Evolutionary conservation across 768 basidiomycete genomes (phyloP).

Genomic region (Boletus tylopilopsis): DNA sequence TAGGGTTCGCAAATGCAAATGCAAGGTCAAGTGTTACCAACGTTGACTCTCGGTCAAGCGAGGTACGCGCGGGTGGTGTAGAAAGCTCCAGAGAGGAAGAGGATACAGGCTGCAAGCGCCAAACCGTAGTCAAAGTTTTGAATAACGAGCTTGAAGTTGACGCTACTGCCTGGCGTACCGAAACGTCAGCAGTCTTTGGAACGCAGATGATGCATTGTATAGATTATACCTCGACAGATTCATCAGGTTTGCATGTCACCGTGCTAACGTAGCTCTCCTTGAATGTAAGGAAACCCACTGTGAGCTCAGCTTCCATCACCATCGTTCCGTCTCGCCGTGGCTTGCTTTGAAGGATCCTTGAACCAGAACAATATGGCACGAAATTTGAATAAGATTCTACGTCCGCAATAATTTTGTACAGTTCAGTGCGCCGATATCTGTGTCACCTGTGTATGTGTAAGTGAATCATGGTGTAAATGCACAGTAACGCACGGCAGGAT

Average conservation of each 20-base stretch:
- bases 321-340: slow-evolving; percentile 32
- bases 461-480: slow-evolving; percentile 6
- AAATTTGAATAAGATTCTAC: slow-evolving; percentile 83
- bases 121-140: slow-evolving; percentile 64
- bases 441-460: slow-evolving; percentile 7
- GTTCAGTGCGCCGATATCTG: slow-evolving; percentile 74
- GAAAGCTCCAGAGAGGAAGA: slow-evolving; percentile 39
- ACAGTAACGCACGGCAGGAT: slow-evolving; percentile 74
- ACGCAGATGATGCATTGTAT: slow-evolving; percentile 1
- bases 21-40: slow-evolving; percentile 80
- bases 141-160: slow-evolving; percentile 72
- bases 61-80: slow-evolving; percentile 7
- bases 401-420: slow-evolving; percentile 86
- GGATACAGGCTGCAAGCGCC: slow-evolving; percentile 67
- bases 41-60: slow-evolving; percentile 47
- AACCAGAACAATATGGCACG: slow-evolving; percentile 82
- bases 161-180: slow-evolving; percentile 55
- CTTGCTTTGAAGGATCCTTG: slow-evolving; percentile 50
- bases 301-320: slow-evolving; percentile 79
- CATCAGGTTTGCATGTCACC: slow-evolving; percentile 75
- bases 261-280: slow-evolving; percentile 83
- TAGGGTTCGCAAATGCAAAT: slow-evolving; percentile 83
- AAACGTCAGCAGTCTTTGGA: slow-evolving; percentile 5
- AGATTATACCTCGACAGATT: slow-evolving; percentile 62
- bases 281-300: slow-evolving; percentile 84